Base-by-base conservation (phyloP, 306 rosid species). In the Rosa persica region DNA sequence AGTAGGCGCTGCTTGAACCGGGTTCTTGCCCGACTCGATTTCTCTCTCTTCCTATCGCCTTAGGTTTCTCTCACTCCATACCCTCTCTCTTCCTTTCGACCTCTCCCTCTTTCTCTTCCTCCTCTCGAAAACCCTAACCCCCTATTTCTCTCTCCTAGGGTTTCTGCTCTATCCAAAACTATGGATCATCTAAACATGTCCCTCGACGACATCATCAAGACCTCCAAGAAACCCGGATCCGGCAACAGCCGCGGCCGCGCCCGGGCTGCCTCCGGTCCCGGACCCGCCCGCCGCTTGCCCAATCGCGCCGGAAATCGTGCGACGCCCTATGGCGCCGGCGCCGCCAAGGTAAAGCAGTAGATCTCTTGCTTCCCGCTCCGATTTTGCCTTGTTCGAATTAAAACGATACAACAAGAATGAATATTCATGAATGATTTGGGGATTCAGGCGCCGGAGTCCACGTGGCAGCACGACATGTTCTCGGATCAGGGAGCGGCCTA, bases 391-490 rank as follows among this genome's bases (percentile, higher is more conserved):
- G 20, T 42, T 60, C 78, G 22, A 47, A 48, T 62, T 25, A 48
- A 62, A 75, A 64, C 5, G 2, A 48, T 46, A 30, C 66, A 7
- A 15, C 70, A 10, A 67, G 71, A 67, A 36, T 44, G 71, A 67
- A 36, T 44, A 76, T 40, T 76, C 19, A 62, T 76, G 68, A 34
- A 64, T 74, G 36, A 30, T 25, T 60, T 80, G 78, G 79, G 71
- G 78, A 65, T 83, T 77, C 76, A 96, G 99, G 98, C 96, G 74
- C 96, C 98, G 70, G 97, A 93, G 87, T 10, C 92, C 27, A n/a
- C 92, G 27, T 96, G 99, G 99, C 91, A 92, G 84, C 99, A 96
- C 79, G 93, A 96, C 84, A 34, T 96, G 90, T 90, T 43, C 72
- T 76, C 81, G 57, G 98, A 90, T 86, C 95, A 84, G 76, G 85